These are phyloP conservation scores for Durotheca rogersii DNA, from an alignment of 495 filamentous ascomycete species.

Conservation along the genomic window DNA sequence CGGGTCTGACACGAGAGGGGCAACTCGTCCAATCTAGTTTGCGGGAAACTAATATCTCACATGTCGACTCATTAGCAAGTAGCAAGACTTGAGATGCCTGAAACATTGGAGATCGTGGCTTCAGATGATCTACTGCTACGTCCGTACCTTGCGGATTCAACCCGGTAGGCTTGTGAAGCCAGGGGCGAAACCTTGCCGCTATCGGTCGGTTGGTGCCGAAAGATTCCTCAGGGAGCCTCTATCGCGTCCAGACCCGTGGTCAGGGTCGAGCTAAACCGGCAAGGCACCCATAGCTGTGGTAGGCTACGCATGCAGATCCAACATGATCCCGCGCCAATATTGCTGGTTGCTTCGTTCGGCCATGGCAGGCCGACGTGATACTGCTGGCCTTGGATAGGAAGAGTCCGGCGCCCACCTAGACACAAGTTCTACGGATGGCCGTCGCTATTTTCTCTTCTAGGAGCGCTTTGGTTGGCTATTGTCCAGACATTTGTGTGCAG, in stretches of 20 bases:
- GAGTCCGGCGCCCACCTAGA: background rate
- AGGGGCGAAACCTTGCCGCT: slow-evolving; percentile 18
- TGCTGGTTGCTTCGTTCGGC: background rate
- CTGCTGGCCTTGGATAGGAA: background rate
- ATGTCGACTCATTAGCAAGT: slow-evolving; percentile 10
- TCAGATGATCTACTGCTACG: slow-evolving; percentile 33
- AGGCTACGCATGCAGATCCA: slow-evolving; percentile 11
- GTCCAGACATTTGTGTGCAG: background rate
- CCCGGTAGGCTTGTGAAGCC: slow-evolving; percentile 19
- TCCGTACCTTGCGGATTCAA: slow-evolving; percentile 35
- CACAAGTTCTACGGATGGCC: background rate
- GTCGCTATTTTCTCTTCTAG: background rate
- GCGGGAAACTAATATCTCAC: slow-evolving; percentile 12
- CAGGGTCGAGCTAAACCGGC: background rate
- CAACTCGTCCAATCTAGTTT: slow-evolving; percentile 1
- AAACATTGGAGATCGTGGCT: slow-evolving; percentile 36
- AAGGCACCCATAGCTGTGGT: background rate
- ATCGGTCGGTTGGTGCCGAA: slow-evolving; percentile 34
- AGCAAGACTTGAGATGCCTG: slow-evolving; percentile 13
- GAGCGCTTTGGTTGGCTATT: background rate
- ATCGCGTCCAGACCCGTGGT: slow-evolving; percentile 10
- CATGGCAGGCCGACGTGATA: background rate
- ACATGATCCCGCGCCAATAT: background rate
- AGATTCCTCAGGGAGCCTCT: slow-evolving; percentile 8
- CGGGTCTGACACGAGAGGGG: background rate